Evolutionary conservation across 306 rosid species (phyloP), one percentile per base, ranked within the genome.

Genomic region (Quercus aquifolioides): DNA sequence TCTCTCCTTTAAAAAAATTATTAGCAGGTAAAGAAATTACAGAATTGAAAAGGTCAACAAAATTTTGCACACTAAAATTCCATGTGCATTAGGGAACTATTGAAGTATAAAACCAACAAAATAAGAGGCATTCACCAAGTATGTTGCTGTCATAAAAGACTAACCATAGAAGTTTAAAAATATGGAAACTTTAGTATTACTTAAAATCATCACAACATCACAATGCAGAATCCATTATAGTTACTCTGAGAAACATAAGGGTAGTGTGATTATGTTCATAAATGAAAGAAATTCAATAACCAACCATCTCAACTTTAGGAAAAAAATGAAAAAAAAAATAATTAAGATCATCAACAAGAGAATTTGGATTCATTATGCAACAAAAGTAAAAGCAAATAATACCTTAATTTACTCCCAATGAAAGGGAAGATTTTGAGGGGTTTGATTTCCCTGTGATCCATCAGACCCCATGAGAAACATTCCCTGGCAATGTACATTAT

Each of bases 381-480:
- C 63, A 35, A 38, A 23, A 52, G 2, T 43, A 70, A 46, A 52
- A n/a, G 55, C 72, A 46, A 54, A 4, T 20, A n/a, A 26, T 63
- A 78, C 63, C 49, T 60, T 23, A 12, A 49, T 68, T 84, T 85
- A 88, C 46, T 85, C 90, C 99, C 98, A 96, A 21, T 82, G 93
- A 77, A 90, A 96, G 19, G 98, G 97, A 73, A 88, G 92, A 28
- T 87, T 80, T 59, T 85, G 90, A 64, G 92, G 82, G 74, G 89
- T 78, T 58, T 84, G 89, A 74, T 79, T 86, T 41, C 84, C 89
- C 33, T 79, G 90, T 2, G 93, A 83, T 20, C 78, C 91, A 85
- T 78, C 81, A 78, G 88, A 81, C 5, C 83, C 91, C 18, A 89
- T 14, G 79, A 81, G 88, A 82, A 87, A 90, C 78, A 89, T 85